phyloP scores from a whole-genome alignment of 306 rosid genomes.

The Lagenaria siceraria region DNA sequence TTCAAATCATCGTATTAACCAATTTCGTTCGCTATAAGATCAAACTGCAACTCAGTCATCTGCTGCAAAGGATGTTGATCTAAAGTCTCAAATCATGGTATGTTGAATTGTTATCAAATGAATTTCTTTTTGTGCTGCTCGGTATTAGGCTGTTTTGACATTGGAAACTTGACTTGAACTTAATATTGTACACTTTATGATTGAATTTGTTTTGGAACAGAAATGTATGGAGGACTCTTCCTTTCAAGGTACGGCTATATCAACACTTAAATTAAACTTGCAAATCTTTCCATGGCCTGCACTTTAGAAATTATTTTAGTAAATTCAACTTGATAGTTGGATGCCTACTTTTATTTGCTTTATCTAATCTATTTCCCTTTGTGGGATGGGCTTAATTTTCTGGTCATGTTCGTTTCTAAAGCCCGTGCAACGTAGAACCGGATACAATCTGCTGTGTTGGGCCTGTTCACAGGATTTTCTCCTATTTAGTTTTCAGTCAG shows the following conservation, averaged over 20 bases:
- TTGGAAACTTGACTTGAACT: neutral
- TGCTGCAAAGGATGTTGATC: slow-evolving; percentile 26
- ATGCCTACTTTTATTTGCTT: neutral
- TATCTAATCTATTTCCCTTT: neutral
- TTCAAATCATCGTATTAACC: slow-evolving; percentile 10
- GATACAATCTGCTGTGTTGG: neutral
- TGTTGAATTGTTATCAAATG: neutral
- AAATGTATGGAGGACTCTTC: slow-evolving; percentile 80
- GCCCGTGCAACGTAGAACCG: neutral
- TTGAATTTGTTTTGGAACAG: slow-evolving; percentile 34
- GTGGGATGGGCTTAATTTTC: neutral
- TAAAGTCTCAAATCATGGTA: slow-evolving; percentile 67
- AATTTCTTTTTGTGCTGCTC: slow-evolving; percentile 5
- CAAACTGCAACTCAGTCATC: slow-evolving; percentile 33
- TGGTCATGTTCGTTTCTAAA: neutral
- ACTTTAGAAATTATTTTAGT: neutral
- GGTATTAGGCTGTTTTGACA: slow-evolving; percentile 3
- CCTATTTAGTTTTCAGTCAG: neutral
- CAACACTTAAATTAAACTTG: neutral
- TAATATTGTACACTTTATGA: neutral
- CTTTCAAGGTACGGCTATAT: slow-evolving; percentile 55
- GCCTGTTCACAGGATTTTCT: neutral
- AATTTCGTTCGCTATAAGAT: slow-evolving; percentile 1
- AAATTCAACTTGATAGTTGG: neutral
- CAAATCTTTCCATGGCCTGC: neutral